Percentiles rank a stretch among this genome's conserved stretches.
Conservation (phyloP, 331 rosid species). For the Stylosanthes scabra region DNA sequence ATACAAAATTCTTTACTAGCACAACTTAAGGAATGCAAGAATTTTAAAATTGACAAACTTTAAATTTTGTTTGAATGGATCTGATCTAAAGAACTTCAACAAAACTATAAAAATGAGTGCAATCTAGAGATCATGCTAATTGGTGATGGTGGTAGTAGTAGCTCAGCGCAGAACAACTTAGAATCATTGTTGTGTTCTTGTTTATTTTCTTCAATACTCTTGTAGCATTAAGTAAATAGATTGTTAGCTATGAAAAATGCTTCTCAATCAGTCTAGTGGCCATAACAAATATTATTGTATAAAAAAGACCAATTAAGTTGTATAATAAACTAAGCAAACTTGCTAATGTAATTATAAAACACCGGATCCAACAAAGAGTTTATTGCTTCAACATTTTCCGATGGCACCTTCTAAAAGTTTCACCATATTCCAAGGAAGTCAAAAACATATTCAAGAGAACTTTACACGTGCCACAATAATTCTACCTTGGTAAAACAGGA, state of each 20-base stretch:
- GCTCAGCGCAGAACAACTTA: neutral
- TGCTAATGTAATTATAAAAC: neutral
- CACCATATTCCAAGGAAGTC: conserved; percentile 13
- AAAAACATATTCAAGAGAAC: neutral
- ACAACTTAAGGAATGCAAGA: neutral
- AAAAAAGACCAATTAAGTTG: neutral
- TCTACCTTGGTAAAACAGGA: neutral
- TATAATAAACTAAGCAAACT: neutral
- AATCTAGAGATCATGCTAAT: conserved; percentile 8
- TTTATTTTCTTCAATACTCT: neutral
- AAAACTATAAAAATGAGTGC: neutral
- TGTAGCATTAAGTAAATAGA: conserved; percentile 1
- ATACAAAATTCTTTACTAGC: too few relatives aligned
- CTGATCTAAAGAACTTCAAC: neutral
- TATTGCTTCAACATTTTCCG: conserved; percentile 1
- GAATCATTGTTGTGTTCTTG: neutral
- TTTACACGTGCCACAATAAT: neutral
- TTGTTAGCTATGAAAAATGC: neutral
- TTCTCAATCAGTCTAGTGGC: conserved; percentile 10
- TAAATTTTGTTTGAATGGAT: conserved; percentile 8
- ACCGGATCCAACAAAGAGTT: neutral
- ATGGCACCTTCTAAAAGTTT: neutral
- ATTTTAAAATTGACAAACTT: neutral
- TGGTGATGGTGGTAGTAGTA: neutral
- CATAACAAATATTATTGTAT: too few relatives aligned